Conservation (phyloP, 1,284 basidiomycete genomes). For the Takashimella koratensis region DNA sequence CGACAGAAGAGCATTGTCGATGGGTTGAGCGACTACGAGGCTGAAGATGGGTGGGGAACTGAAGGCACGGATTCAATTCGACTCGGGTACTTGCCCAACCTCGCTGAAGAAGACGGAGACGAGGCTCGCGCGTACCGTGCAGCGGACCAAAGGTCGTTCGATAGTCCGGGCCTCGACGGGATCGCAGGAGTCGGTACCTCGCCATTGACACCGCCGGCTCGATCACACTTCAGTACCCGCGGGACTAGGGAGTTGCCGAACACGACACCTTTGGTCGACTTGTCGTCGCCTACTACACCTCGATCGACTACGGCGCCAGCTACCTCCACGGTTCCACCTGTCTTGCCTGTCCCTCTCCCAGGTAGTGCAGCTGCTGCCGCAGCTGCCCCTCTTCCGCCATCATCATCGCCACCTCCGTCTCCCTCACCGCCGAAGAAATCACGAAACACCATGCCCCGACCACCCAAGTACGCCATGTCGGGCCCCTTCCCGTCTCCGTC, state of each 20-base stretch:
- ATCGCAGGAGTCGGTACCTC: not conserved
- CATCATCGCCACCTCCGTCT: not conserved
- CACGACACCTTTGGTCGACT: not conserved
- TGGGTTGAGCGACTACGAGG: conserved; percentile 44
- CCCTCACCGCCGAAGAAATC: not conserved
- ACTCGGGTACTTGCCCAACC: conserved; percentile 30
- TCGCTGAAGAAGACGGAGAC: conserved; percentile 23
- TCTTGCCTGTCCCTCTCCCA: not conserved
- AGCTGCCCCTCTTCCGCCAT: not conserved
- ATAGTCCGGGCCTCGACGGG: not conserved
- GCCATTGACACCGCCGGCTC: not conserved
- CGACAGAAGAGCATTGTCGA: conserved; percentile 48
- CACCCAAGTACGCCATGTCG: not conserved
- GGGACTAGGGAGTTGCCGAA: not conserved
- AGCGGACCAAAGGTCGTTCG: not conserved
- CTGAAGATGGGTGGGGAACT: conserved; percentile 36
- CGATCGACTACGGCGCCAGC: not conserved
- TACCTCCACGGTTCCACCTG: not conserved
- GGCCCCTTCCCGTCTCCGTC: not conserved
- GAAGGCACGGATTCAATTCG: conserved; percentile 32
- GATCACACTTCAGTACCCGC: not conserved
- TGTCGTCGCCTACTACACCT: not conserved
- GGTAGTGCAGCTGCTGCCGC: not conserved
- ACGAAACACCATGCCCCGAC: not conserved
- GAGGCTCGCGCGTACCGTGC: not conserved